Base-by-base conservation (phyloP, 345 rosid genomes). In the Combretum micranthum region DNA sequence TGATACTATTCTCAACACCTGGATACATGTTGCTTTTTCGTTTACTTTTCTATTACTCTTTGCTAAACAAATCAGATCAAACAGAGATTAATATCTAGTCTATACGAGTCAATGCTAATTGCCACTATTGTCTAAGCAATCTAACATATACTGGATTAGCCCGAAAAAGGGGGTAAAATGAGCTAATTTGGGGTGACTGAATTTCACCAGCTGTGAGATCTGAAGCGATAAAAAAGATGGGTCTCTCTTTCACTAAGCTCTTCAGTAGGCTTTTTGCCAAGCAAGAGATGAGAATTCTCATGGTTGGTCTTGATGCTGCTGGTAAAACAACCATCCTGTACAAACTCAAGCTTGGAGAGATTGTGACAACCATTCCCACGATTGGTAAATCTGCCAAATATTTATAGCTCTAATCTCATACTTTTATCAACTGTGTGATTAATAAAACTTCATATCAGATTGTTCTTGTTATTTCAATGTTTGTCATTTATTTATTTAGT, bases 261-360 rank as follows among this genome's bases (percentile, higher is more conserved):
- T 49, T 49, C 52, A 49, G 52, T 49, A 20, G 52, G 52, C 52
- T 49, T 22, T 49, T 49, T 49, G 52, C 52, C 20, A 49, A 49
- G 52, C 19, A 49, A 17, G 52, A 49, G 52, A 49, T 49, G 52
- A 49, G 52, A 18, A 49, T 49, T 49, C 52, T 49, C 22, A 49
- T 49, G 52, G 52, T 49, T 10, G 52, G 52, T 49, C 52, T 49
- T 22, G 52, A 49, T 17, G 52, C 52, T 49, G 52, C 52, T 49
- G 52, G 52, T 49, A 49, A 49, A 49, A 49, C 52, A 12, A 49
- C 52, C 22, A 49, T 49, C 22, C 22, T 49, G 20, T 49, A 49
- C 52, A 49, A 49, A 22, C 52, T 49, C 52, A 49, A 49, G 52
- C 52, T 49, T 49, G 52, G 52, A 49, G 52, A 49, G 52, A 49